Conservation (phyloP, 2,329 filamentous ascomycete genomes). For the Aspergillus pseudoterreus region DNA sequence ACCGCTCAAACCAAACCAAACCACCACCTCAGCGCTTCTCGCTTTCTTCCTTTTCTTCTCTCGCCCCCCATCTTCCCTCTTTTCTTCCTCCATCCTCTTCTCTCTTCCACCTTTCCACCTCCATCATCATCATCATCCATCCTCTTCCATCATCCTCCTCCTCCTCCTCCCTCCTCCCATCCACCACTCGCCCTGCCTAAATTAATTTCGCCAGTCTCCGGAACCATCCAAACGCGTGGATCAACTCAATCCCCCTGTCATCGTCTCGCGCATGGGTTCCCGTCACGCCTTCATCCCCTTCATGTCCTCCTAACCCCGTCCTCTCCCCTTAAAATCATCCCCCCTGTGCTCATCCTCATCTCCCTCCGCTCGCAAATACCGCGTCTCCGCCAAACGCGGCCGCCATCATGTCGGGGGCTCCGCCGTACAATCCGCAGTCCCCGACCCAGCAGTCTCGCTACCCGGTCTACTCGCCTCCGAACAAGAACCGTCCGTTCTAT, state of each 20-base stretch:
- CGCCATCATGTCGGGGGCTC: constrained; percentile 41
- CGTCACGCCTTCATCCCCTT: constrained; percentile 8
- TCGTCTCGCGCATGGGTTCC: constrained; percentile 16
- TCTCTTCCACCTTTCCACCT: not conserved
- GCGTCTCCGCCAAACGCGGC: constrained; percentile 26
- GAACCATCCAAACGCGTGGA: not conserved
- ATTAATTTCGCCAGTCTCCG: not conserved
- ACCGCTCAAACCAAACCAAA: no score
- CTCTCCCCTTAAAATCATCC: not conserved
- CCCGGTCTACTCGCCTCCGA: constrained; percentile 41
- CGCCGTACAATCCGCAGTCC: constrained; percentile 44
- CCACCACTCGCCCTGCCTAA: not conserved
- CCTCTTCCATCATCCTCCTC: no score
- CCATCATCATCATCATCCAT: no score
- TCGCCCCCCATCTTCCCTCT: not conserved
- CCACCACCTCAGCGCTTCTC: constrained; percentile 1
- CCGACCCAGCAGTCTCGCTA: constrained; percentile 42
- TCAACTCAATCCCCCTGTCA: not conserved
- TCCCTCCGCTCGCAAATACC: constrained; percentile 6
- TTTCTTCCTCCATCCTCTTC: not conserved
- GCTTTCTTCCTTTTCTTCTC: constrained; percentile 2
- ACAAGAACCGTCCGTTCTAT: constrained; percentile 40
- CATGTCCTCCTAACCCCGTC: constrained; percentile 11
- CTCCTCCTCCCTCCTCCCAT: not conserved
- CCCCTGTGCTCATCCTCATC: constrained; percentile 5